phyloP scores from a whole-genome alignment of 1,284 basidiomycete genomes.

The Mycena citricolor region DNA sequence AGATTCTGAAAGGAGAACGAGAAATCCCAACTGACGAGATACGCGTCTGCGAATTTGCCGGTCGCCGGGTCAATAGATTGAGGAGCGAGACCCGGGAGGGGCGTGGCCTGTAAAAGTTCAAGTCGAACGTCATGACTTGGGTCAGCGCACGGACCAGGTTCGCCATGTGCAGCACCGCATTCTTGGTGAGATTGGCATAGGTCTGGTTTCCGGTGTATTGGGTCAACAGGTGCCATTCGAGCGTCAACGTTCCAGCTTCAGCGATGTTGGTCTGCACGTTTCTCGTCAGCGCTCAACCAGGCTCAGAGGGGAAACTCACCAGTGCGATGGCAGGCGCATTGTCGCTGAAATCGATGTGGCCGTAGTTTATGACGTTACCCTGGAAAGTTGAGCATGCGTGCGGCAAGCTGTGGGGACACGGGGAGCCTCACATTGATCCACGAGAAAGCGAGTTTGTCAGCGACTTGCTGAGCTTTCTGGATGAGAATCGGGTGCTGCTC shows the following conservation, averaged over 20 bases:
- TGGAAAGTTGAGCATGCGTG: neutral
- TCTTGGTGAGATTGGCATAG: constrained; percentile 5
- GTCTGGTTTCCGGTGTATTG: constrained; percentile 15
- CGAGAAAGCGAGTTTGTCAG: constrained; percentile 53
- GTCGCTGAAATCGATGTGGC: constrained; percentile 10
- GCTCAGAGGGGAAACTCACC: constrained; percentile 1
- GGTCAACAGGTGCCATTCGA: constrained; percentile 13
- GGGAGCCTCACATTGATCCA: constrained; percentile 33
- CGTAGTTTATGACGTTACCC: constrained; percentile 13
- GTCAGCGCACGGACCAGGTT: constrained; percentile 5
- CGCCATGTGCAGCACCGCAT: constrained; percentile 6
- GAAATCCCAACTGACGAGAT: constrained; percentile 50
- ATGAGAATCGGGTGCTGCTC: constrained; percentile 45
- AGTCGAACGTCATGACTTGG: neutral
- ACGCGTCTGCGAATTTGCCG: constrained; percentile 51
- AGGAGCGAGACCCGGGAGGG: constrained; percentile 46
- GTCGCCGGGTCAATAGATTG: constrained; percentile 59
- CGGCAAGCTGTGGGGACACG: too few species aligned
- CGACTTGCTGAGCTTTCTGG: constrained; percentile 57
- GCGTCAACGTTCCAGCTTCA: constrained; percentile 9
- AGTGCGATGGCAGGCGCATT: constrained; percentile 3
- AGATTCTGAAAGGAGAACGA: neutral
- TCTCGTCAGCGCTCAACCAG: neutral
- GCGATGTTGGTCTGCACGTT: constrained; percentile 13
- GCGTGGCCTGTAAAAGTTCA: neutral